A percentile compares a stretch with the other conserved stretches of the same genome.
These are phyloP conservation scores for Pseudocercospora vitis DNA, from an alignment of 2,329 filamentous ascomycete genomes.

Conservation along the genomic window DNA sequence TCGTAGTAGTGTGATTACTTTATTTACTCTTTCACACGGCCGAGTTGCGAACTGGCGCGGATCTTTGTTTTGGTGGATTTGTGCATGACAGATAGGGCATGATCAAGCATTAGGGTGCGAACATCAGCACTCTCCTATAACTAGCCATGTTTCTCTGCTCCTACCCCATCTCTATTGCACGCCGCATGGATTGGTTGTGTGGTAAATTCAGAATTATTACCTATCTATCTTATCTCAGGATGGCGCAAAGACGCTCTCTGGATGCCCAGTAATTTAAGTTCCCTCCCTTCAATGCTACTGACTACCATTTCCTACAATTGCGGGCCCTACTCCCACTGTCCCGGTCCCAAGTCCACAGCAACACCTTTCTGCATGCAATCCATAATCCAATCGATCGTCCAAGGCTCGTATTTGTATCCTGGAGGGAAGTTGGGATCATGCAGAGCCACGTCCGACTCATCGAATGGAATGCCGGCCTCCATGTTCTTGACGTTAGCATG, in stretches of 20 bases:
- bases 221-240: too few relatives aligned
- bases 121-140: too few relatives aligned
- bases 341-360: conserved; percentile 17
- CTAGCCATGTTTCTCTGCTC: too few relatives aligned
- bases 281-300: not conserved
- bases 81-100: too few relatives aligned
- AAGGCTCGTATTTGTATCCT: conserved; percentile 24
- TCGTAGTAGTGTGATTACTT: conserved; percentile 5
- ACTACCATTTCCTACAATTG: too few relatives aligned
- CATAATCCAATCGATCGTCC: conserved; percentile 25
- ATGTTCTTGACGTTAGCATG: conserved; percentile 19
- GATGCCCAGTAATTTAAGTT: not conserved
- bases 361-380: conserved; percentile 23
- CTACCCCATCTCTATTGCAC: too few relatives aligned
- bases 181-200: too few relatives aligned
- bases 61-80: too few relatives aligned
- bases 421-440: conserved; percentile 22
- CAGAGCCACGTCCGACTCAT: conserved; percentile 19
- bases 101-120: too few relatives aligned
- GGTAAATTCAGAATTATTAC: too few relatives aligned
- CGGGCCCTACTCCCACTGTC: conserved; percentile 21
- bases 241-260: not conserved
- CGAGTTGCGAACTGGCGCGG: too few relatives aligned
- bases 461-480: conserved; percentile 17
- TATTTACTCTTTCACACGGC: too few relatives aligned